phyloP scores from a whole-genome alignment of 2,329 filamentous ascomycete genomes.

The Didymella arachidicola region DNA sequence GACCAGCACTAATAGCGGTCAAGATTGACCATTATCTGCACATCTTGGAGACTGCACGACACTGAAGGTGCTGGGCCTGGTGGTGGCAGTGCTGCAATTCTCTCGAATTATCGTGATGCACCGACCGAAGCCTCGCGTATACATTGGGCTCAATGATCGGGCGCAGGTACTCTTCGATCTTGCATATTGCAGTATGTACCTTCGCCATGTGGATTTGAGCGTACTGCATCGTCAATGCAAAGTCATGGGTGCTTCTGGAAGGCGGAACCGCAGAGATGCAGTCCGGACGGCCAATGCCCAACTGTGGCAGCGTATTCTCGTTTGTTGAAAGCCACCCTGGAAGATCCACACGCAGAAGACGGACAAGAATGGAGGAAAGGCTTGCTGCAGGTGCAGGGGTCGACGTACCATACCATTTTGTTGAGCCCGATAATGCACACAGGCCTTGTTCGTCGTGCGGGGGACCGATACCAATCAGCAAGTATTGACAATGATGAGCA shows the following conservation, averaged over 20 bases:
- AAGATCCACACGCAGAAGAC: background rate
- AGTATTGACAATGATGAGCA: background rate
- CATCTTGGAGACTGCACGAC: background rate
- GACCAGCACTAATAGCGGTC: background rate
- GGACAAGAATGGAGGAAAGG: background rate
- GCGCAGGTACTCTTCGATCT: slow-evolving; percentile 1
- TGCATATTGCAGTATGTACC: background rate
- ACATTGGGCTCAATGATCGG: slow-evolving; percentile 2
- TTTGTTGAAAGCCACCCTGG: background rate
- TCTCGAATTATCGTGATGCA: background rate
- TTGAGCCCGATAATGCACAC: background rate
- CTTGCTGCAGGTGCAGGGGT: slow-evolving; percentile 6
- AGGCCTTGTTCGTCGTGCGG: background rate
- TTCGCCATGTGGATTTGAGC: background rate
- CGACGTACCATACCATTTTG: background rate
- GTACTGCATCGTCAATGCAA: background rate
- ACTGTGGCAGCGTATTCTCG: background rate
- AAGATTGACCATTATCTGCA: background rate
- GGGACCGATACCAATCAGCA: background rate
- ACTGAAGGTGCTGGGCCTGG: background rate
- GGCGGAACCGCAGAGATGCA: background rate
- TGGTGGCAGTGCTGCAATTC: background rate
- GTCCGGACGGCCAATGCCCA: background rate
- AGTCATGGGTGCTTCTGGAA: background rate
- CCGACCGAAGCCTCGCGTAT: background rate